Base-by-base conservation (phyloP, 106 monocot species). In the Dendrobium officinale region DNA sequence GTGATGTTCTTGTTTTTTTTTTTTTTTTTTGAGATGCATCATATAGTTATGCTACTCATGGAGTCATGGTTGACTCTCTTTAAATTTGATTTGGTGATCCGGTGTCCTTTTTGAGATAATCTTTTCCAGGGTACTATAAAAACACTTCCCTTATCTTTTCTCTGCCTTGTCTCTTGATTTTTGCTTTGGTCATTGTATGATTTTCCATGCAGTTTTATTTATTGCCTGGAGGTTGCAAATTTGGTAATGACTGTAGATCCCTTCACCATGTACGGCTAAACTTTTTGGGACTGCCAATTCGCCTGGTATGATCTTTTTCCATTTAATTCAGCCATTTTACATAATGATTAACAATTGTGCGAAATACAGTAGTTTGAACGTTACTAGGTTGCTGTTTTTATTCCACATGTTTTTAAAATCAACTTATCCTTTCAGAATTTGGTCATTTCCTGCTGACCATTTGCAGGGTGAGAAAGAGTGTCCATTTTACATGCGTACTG, bases 201-300 rank as follows among this genome's bases (percentile, higher is more conserved):
- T 61, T 20, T 61, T 1, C 61, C 6, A 6, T 61, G n/a, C 61
- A 61, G 61, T 61, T 61, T 61, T 61, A 61, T 61, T 61, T 61
- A 61, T 61, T 22, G 61, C n/a, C 61, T 61, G 61, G 61, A 61
- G 61, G 61, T 61, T 61, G 61, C 61, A 61, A 61, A 61, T 61
- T 2, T 61, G 61, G 61, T 22, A 61, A 61, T 61, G 61, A 61
- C 22, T 61, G 61, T 61, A 61, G 19, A 61, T 61, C n/a, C 61
- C 61, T n/a, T 61, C 61, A 61, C 61, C 3, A 61, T 24, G 61
- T 61, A 6, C 61, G 83, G 64, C 83, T 94, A 20, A 94, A 94
- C 78, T 91, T 94, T 81, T 67, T 91, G 64, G 91, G 91, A 15
- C 90, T 94, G 81, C 94, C 94, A 64, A 49, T 88, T 67, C 84